Evolutionary conservation across 495 filamentous ascomycete genomes (phyloP).

Genomic region (Elasticomyces elasticus): DNA sequence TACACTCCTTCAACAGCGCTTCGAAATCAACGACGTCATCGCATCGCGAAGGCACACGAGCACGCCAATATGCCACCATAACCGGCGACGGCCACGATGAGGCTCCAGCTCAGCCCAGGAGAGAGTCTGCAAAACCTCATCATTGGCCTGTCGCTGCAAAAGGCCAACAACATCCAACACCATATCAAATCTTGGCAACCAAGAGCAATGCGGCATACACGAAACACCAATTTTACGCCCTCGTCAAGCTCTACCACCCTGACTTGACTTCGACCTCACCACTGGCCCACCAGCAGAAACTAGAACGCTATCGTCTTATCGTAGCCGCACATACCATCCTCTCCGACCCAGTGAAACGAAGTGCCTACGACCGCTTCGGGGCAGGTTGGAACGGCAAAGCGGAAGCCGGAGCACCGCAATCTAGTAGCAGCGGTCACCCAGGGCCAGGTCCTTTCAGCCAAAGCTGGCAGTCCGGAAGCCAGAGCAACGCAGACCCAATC

Average conservation of each 20-base stretch:
- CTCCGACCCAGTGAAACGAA: conserved; percentile 66
- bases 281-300: conserved; percentile 37
- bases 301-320: conserved; percentile 81
- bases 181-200: conserved; percentile 78
- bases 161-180: conserved; percentile 48
- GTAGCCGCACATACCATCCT: conserved; percentile 82
- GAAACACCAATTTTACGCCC: conserved; percentile 73
- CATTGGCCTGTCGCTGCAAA: conserved; percentile 8
- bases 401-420: conserved; percentile 30
- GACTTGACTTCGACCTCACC: conserved; percentile 45
- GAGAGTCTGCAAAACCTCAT: conserved; percentile 2
- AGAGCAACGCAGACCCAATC: conserved; percentile 38
- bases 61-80: conserved; percentile 22
- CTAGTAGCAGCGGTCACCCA: conserved; percentile 28
- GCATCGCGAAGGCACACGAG: conserved; percentile 10
- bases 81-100: conserved; percentile 6
- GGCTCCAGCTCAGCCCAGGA: not conserved
- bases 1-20: conserved; percentile 7
- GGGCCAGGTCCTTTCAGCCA: conserved; percentile 17
- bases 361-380: conserved; percentile 72
- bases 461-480: conserved; percentile 10
- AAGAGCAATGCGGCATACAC: conserved; percentile 57
- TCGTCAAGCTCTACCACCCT: conserved; percentile 93
- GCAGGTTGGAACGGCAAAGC: conserved; percentile 60
- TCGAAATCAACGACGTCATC: conserved; percentile 21